Conservation (phyloP, 495 filamentous ascomycete genomes). For the Hypoxylon crocopeplum region DNA sequence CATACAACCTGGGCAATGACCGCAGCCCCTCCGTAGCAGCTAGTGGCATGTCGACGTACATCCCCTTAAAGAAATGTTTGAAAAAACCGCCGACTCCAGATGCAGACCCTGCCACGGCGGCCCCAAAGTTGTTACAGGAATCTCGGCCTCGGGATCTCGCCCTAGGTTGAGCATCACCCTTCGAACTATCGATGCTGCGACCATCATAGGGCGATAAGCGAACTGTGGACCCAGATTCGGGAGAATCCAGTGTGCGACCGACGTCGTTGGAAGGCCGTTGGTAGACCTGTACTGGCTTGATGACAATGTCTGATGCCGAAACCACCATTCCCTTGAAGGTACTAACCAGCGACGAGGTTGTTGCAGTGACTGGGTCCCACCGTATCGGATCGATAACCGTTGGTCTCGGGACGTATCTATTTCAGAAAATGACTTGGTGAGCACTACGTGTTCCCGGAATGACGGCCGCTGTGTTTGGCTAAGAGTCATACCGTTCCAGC, state of each 20-base stretch:
- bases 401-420: conserved; percentile 23
- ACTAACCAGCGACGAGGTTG: conserved; percentile 38
- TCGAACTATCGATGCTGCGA: neutral
- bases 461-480: no score
- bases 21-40: conserved; percentile 66
- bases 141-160: neutral
- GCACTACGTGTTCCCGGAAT: no score
- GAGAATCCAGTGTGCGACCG: neutral
- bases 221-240: neutral
- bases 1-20: conserved; percentile 63
- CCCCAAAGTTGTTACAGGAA: conserved; percentile 15
- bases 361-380: conserved; percentile 26
- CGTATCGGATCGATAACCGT: conserved; percentile 24
- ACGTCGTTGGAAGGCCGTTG: neutral
- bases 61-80: conserved; percentile 44
- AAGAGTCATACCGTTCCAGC: no score
- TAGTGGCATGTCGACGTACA: conserved; percentile 58
- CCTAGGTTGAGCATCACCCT: neutral
- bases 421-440: no score
- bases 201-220: neutral
- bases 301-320: conserved; percentile 42
- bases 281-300: conserved; percentile 42
- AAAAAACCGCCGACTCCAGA: conserved; percentile 47
- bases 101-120: conserved; percentile 38
- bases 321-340: conserved; percentile 42